Base-by-base conservation (phyloP, 2,329 filamentous ascomycete genomes). In the Pseudonectria buxi region DNA sequence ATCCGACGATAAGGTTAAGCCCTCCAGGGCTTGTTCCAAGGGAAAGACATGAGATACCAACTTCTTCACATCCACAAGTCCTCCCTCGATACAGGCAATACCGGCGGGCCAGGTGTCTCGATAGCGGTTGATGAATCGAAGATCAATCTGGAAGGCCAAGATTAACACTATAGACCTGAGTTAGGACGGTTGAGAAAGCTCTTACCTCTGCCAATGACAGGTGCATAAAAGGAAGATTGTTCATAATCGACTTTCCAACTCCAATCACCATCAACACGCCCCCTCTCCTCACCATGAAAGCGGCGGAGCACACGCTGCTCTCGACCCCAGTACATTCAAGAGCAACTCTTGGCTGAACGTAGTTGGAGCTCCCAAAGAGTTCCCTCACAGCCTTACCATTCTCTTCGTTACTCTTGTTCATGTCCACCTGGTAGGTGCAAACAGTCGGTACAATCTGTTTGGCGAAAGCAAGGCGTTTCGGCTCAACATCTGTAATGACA, bases 41-140 rank as follows among this genome's bases (percentile, higher is more conserved):
- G 74, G 71, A 42, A 77, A 82, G 1, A 63, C 67, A 54, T 85
- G 79, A 10, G 78, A 77, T 4, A 84, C 71, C 26, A 58, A 38
- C 32, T 68, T 69, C 50, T 78, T 78, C 14, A 82, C 60, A 50
- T 83, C 70, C 7, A 85, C 52, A 2, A 83, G 65, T 0, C 72
- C 72, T 4, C 76, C 74, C 27, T 66, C 68, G 18, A 85, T 51
- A 31, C 73, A 75, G 6, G 72, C 65, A 24, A 85, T 79, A 0
- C 76, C 81, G 0, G 73, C 69, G 0, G 80, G 79, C 80, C 81
- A 85, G 0, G 79, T 83, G 49, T 84, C 78, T 27, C 71, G 67
- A 53, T 84, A 85, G 7, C 81, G 68, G 55, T 85, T 83, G 53
- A 83, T 84, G 59, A 85, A 85, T 26, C 72, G 74, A 16, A 85